A percentile compares a stretch with the other conserved stretches of the same genome.
phyloP scores from a whole-genome alignment of 169 alveolate species.

The Cryptosporidium canis region DNA sequence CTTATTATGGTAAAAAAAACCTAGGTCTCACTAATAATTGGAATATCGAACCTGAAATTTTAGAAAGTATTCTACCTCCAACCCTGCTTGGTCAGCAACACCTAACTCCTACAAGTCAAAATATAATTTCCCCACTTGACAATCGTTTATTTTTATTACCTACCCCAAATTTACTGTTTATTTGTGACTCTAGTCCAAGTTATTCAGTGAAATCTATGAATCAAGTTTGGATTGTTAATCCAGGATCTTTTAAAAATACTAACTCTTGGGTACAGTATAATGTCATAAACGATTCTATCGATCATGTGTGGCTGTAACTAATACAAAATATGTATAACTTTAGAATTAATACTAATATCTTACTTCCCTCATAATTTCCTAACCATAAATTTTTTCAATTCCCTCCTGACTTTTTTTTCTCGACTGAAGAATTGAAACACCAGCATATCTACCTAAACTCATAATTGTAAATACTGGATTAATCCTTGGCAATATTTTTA shows the following conservation, averaged over 20 bases:
- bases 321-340: background rate
- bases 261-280: slow-evolving; percentile 60
- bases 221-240: slow-evolving; percentile 46
- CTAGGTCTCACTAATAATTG: slow-evolving; percentile 21
- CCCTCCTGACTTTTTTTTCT: background rate
- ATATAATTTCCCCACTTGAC: slow-evolving; percentile 34
- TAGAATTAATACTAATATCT: background rate
- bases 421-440: slow-evolving; percentile 29
- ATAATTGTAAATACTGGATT: slow-evolving; percentile 44
- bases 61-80: slow-evolving; percentile 36
- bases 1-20: slow-evolving; percentile 24
- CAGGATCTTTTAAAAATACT: slow-evolving; percentile 67
- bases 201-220: slow-evolving; percentile 32
- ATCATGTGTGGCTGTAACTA: slow-evolving; percentile 37
- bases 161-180: slow-evolving; percentile 43
- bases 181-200: slow-evolving; percentile 60
- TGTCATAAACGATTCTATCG: slow-evolving; percentile 2
- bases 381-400: background rate
- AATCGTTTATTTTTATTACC: slow-evolving; percentile 18
- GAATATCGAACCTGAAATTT: slow-evolving; percentile 18
- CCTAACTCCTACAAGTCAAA: slow-evolving; percentile 52
- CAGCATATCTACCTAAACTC: slow-evolving; percentile 69
- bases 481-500: slow-evolving; percentile 46
- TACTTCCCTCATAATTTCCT: background rate
- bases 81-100: slow-evolving; percentile 59